Evolutionary conservation across 345 rosid species (phyloP), one percentile per base, ranked within the genome.

Genomic region (Citrus inodora): DNA sequence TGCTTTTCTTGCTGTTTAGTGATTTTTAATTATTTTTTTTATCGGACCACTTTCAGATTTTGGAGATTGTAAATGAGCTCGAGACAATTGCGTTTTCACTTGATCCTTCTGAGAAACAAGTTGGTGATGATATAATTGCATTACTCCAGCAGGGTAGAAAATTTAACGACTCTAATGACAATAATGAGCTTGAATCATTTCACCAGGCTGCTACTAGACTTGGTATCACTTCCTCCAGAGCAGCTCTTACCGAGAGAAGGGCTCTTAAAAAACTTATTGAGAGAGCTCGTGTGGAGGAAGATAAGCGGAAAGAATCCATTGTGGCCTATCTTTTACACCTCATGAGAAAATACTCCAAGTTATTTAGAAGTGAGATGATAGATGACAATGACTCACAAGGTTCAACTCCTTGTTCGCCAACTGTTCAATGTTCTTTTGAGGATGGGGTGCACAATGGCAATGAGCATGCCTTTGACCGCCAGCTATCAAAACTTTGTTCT

Each of bases 301-400:
- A 97, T 86, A 93, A 97, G 80, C 91, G 98, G n/a, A 97, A 94
- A 79, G 99, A 97, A 76, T 93, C 98, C 7, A 97, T 97, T 32
- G 98, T 93, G 61, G 97, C 97, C 30, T 97, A 90, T 87, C 97
- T 97, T 53, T 88, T 97, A 72, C 93, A 89, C 81, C 94, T 97
- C 58, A 92, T 97, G 94, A 88, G 98, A 80, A 97, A 91, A 88
- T 97, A 93, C 85, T 97, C 98, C 7, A 94, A 94, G 87, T 84
- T 92, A 68, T 94, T 97, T 84, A 88, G 99, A 86, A 92, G 84
- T 70, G 98, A 97, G 66, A 66, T 93, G 64, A 59, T 82, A 58
- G 98, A 94, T 82, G 99, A 94, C 82, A 94, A 88, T 73, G 99
- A 97, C 73, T 97, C 98, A 10, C 98, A 90, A 86, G 88, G 92